Evolutionary conservation across 2,329 filamentous ascomycete species (phyloP), one percentile per base, ranked within the genome.

Genomic region (Aspergillus intermedius): DNA sequence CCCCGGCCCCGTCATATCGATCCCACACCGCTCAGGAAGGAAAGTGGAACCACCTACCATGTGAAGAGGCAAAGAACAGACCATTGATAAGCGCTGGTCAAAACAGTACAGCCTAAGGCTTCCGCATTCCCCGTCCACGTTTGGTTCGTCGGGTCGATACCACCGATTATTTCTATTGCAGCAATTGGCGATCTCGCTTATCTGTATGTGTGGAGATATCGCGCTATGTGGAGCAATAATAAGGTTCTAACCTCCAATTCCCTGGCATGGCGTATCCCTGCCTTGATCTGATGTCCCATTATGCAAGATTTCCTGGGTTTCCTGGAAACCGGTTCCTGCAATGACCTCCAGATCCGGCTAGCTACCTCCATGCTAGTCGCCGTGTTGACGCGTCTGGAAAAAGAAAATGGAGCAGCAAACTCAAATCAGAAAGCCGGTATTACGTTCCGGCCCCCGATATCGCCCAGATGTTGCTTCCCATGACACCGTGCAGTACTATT

Each of bases 141-240:
- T 6, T 40, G 13, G 34, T 35, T 35, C n/a, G 34, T 35, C 34
- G 10, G 15, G 2, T 40, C 7, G 23, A 15, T 28, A 9, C 5
- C 35, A 6, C 23, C 28, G 37, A 22, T 40, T 10, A 35, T 40
- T 4, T 17, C 9, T 9, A 7, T 10, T 42, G 25, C 12, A 17
- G 6, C 39, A 44, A 48, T 34, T 42, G 53, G 54, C 35, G 44
- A 52, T 52, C 52, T 51, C 47, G 52, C 54, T 32, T 49, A 43
- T 43, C 23, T 25, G 5, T 8, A 22, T 39, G 44, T 40, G 46
- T 41, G 41, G 32, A 44, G 22, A 35, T 50, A 8, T 28, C 23
- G 23, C n/a, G 12, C 10, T 34, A 49, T 21, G 46, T 45, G 41
- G 32, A 40, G n/a, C 15, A 5, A 28, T 9, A 17, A 47, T 49